Base-by-base conservation (phyloP, 1,284 basidiomycete genomes). In the Gomphus bonarii region DNA sequence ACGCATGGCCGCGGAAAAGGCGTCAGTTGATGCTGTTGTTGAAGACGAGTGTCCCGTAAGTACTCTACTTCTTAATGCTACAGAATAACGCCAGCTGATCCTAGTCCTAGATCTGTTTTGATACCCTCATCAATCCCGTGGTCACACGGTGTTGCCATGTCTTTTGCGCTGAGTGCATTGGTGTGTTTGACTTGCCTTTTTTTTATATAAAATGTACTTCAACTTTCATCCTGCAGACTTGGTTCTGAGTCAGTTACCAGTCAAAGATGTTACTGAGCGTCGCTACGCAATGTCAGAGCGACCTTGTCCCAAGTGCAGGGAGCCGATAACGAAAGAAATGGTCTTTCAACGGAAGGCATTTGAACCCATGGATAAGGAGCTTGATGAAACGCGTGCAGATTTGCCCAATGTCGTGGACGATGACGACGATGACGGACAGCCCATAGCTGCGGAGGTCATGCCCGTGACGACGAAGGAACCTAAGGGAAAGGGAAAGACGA, bases 281-380 rank as follows among this genome's bases (percentile, higher is more conserved):
- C 56, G 58, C 18, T 65, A 63, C 33, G 69, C 68, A 48, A 63
- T 63, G 1, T 61, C 77, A 28, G 74, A 78, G 61, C 70, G 74
- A 20, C 70, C 76, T 49, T 80, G 79, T 62, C 81, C 81, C 30
- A 62, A 68, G 12, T 83, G 80, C 62, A 78, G 79, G 43, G 61
- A 68, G 7, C 62, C 73, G 7, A 70, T 82, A 33, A 69, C 61
- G 46, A 61, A 64, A 16, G 68, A 73, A 12, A 73, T 69, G 57
- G 50, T 82, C 0, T 83, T 81, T 65, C 62, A 68, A 10, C 72
- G 73, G 1, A 60, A 65, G 3, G 75, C 75, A 0, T 82, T 82
- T 62, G 74, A 80, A 59, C 77, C 78, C 5, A 69, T 70, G 3
- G 73, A 77, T 33, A 69, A 66, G 7, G 77, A 81, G 18, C 65